These are phyloP conservation scores for Mucor velutinosus DNA, from an alignment of 371 early-diverging fungal species.

Conservation along the genomic window DNA sequence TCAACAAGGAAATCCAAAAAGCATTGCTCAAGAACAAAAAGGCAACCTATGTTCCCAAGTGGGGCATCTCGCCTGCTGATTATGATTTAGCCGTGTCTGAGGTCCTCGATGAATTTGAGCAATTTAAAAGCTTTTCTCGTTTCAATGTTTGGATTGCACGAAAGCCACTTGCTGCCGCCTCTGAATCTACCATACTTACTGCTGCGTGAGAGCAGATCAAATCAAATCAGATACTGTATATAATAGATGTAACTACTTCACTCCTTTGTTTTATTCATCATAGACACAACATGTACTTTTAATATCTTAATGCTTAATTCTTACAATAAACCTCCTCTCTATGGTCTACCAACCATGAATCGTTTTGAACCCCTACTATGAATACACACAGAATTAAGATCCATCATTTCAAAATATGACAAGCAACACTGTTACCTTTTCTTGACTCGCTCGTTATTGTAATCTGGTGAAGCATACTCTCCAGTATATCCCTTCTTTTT, in stretches of 20 bases:
- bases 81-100: slow-evolving; percentile 47
- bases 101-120: slow-evolving; percentile 48
- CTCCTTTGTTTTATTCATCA: background rate
- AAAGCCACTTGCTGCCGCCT: slow-evolving; percentile 23
- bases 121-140: slow-evolving; percentile 44
- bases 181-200: background rate
- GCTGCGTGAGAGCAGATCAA: background rate
- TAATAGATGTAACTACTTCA: background rate
- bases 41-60: slow-evolving; percentile 30
- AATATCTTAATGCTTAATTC: slow-evolving; percentile 2
- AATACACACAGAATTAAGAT: slow-evolving; percentile 24
- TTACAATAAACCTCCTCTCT: background rate
- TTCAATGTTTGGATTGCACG: slow-evolving; percentile 44
- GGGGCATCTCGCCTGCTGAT: slow-evolving; percentile 47
- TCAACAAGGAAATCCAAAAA: slow-evolving; percentile 52
- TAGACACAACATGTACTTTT: background rate
- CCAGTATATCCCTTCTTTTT: slow-evolving; percentile 11
- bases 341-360: slow-evolving; percentile 36
- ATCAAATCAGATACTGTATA: background rate
- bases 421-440: slow-evolving; percentile 15
- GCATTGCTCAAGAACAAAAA: slow-evolving; percentile 39
- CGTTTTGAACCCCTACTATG: slow-evolving; percentile 46
- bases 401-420: no score
- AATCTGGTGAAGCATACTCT: slow-evolving; percentile 17
- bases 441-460: slow-evolving; percentile 18